Evolutionary conservation across 768 basidiomycete species (phyloP).

Genomic region (Auricularia heimuer): DNA sequence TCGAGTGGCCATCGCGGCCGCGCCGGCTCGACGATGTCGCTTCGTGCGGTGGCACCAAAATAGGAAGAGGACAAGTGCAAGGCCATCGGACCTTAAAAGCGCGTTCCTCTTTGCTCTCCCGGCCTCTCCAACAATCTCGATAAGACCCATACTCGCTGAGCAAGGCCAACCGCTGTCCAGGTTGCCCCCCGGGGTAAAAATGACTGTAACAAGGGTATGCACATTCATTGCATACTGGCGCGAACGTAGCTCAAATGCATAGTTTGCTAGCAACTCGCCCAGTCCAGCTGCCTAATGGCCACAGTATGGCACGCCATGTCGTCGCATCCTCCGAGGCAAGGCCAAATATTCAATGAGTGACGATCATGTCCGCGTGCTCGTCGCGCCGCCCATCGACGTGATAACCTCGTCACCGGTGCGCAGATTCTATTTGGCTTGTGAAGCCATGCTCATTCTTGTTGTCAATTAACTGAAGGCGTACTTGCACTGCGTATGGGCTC

Average conservation of each 20-base stretch:
- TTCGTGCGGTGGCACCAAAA: neutral
- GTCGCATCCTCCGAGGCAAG: constrained; percentile 67
- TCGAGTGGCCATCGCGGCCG: neutral
- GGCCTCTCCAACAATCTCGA: constrained; percentile 18
- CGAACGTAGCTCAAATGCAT: neutral
- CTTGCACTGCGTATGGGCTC: constrained; percentile 30
- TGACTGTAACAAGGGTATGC: constrained; percentile 77
- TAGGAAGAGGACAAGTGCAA: neutral
- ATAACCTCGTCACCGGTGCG: constrained; percentile 44
- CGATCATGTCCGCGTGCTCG: constrained; percentile 72
- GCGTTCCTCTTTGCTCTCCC: neutral
- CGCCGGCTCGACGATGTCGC: neutral
- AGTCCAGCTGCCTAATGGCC: constrained; percentile 72
- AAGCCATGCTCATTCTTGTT: neutral
- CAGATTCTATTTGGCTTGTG: constrained; percentile 16
- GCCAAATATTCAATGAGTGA: constrained; percentile 71
- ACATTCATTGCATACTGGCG: neutral
- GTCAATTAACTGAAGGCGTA: constrained; percentile 55
- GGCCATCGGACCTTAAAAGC: too few species aligned
- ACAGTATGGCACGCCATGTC: constrained; percentile 80
- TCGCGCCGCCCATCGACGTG: constrained; percentile 64
- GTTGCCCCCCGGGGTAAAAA: constrained; percentile 88
- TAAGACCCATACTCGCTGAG: constrained; percentile 67
- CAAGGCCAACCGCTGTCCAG: constrained; percentile 72
- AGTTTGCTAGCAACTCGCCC: constrained; percentile 60